Conservation (phyloP, 116 monocot species). For the Posidonia oceanica region DNA sequence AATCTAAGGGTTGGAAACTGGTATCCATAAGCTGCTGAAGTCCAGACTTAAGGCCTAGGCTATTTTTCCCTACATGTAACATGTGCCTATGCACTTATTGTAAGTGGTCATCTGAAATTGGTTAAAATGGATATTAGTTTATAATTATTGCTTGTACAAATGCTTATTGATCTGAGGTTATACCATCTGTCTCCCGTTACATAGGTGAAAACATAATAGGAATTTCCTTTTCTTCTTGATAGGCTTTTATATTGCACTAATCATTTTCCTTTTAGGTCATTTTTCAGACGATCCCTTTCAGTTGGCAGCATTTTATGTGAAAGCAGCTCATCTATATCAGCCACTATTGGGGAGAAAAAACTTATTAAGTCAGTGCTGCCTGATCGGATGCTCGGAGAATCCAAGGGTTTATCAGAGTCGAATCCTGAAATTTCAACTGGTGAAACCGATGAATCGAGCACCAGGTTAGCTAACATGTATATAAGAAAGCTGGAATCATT, state of each 20-base stretch:
- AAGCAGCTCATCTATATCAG: slow-evolving; percentile 10
- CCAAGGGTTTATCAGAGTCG: slow-evolving; percentile 28
- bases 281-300: slow-evolving; percentile 29
- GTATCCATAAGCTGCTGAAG: no score
- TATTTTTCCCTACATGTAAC: no score
- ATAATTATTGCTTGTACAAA: no score
- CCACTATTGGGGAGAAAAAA: slow-evolving; percentile 7
- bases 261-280: slow-evolving; percentile 6
- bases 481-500: not conserved
- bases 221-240: not conserved
- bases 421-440: slow-evolving; percentile 42
- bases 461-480: slow-evolving; percentile 25
- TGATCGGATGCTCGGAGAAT: slow-evolving; percentile 13
- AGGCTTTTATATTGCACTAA: slow-evolving; percentile 1
- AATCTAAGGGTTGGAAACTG: no score
- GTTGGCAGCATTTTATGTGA: slow-evolving; percentile 27
- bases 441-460: slow-evolving; percentile 23
- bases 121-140: no score
- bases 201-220: not conserved
- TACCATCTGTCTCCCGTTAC: no score
- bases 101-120: no score
- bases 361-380: slow-evolving; percentile 13
- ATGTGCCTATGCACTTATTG: no score
- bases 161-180: no score
- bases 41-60: no score